Percentiles rank a stretch among this genome's conserved stretches.
These are phyloP conservation scores for Luvunga scandens DNA, from an alignment of 345 rosid species.

Conservation along the genomic window DNA sequence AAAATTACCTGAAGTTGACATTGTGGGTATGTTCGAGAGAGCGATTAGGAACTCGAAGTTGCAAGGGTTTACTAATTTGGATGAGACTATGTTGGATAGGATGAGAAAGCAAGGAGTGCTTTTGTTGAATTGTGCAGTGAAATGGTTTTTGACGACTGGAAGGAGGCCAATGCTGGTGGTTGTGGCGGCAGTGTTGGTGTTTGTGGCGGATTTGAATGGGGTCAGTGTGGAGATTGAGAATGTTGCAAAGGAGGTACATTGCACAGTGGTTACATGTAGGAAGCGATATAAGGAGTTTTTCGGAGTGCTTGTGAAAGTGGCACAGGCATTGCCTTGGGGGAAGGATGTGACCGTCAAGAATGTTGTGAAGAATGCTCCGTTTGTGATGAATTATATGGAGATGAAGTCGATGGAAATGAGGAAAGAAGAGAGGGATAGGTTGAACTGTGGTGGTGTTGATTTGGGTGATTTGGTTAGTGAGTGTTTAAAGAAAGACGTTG, in stretches of 20 bases:
- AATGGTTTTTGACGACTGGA: conserved; percentile 76
- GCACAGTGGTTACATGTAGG: conserved; percentile 42
- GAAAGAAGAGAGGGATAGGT: not conserved
- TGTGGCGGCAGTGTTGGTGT: conserved; percentile 65
- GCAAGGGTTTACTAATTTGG: conserved; percentile 28
- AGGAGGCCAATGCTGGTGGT: conserved; percentile 74
- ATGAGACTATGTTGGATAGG: conserved; percentile 35
- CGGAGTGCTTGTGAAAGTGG: conserved; percentile 61
- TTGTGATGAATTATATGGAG: conserved; percentile 70
- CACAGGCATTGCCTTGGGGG: conserved; percentile 81
- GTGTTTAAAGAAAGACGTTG: conserved; percentile 47
- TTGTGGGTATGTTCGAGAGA: conserved; percentile 47
- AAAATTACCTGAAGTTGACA: conserved; percentile 51
- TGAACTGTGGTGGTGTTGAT: conserved; percentile 20
- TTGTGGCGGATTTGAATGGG: conserved; percentile 61
- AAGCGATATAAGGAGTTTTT: conserved; percentile 58
- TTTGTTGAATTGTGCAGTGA: conserved; percentile 65
- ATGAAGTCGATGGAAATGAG: conserved; percentile 52
- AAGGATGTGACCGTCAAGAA: conserved; percentile 70
- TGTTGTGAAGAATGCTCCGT: conserved; percentile 53
- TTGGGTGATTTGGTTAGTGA: conserved; percentile 32
- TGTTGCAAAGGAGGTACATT: conserved; percentile 42
- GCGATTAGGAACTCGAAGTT: conserved; percentile 33
- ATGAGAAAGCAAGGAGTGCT: conserved; percentile 68
- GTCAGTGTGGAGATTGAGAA: conserved; percentile 49